Evolutionary conservation across 1,139 yeast species (phyloP), one percentile per base, ranked within the genome.

Genomic region (Lodderomyces beijingensis): DNA sequence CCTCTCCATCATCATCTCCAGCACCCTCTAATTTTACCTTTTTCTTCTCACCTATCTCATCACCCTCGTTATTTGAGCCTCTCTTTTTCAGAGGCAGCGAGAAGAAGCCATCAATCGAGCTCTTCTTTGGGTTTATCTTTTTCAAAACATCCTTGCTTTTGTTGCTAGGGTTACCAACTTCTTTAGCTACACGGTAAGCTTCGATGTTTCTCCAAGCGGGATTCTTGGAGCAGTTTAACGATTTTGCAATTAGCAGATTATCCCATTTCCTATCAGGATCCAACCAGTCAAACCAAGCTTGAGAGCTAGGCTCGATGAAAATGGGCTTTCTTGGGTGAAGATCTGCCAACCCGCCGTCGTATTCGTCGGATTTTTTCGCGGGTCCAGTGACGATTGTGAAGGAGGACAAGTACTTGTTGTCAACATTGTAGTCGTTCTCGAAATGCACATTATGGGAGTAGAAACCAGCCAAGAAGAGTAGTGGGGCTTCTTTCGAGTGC

Each of bases 291-390:
- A 67, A 51, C 75, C 89, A 79, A 20, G 63, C 73, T 14, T 57
- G 42, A 0, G 79, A 59, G 1, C 72, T 75, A 0, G 88, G 86
- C 20, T 61, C 65, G 4, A 87, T 40, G 22, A 86, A 68, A 3
- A 84, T 63, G 0, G 96, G 96, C 74, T 85, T 86, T 17, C 96
- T 62, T 1, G 62, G 54, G 51, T 88, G 96, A 4, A 88, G 56
- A 86, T 89, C 82, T 27, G 65, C 58, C 37, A 87, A 46, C 36
- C 71, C 72, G 34, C 71, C 71, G n/a, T n/a, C n/a, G 23, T 68
- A 55, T 6, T 43, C 35, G 33, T 65, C 74, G 4, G 47, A 43
- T 12, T 58, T 52, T 0, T 75, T 68, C 0, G 95, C 91, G 0
- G 77, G 73, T 0, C 82, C 82, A 0, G 96, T 88, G 3, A 86